Percentiles rank a stretch among this genome's conserved stretches.
Conservation (phyloP, 192 early-diverging fungal species). For the Phycomyces blakesleeanus region DNA sequence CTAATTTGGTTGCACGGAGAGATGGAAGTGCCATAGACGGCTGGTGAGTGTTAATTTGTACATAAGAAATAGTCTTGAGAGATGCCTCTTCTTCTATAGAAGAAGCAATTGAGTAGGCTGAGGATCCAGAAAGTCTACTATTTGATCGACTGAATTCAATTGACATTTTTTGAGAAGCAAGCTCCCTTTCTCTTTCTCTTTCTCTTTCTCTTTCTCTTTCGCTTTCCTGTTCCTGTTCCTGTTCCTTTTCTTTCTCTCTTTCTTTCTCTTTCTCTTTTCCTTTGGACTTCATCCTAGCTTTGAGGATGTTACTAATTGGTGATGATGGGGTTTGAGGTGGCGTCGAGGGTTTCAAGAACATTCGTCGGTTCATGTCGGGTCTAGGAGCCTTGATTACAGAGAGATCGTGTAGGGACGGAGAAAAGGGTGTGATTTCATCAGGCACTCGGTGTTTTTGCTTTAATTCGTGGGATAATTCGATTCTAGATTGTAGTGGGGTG, state of each 20-base stretch:
- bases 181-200: background rate
- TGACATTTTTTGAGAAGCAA: background rate
- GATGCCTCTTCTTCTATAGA: background rate
- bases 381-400: too few species aligned
- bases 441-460: background rate
- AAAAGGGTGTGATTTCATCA: background rate
- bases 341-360: too few species aligned
- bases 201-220: background rate
- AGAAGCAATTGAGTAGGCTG: background rate
- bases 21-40: conserved; percentile 24
- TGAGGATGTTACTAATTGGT: too few species aligned
- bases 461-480: background rate
- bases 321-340: too few species aligned
- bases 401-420: background rate
- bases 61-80: background rate
- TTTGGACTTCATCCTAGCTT: too few species aligned
- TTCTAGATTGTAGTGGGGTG: conserved; percentile 3
- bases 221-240: too few species aligned
- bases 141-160: background rate
- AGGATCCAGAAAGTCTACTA: background rate
- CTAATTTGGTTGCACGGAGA: background rate
- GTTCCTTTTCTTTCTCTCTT: background rate
- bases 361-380: too few species aligned
- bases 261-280: background rate
- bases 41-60: background rate